Evolutionary conservation across 768 basidiomycete species (phyloP), one percentile per base, ranked within the genome.

Genomic region (Lentinula sp.): DNA sequence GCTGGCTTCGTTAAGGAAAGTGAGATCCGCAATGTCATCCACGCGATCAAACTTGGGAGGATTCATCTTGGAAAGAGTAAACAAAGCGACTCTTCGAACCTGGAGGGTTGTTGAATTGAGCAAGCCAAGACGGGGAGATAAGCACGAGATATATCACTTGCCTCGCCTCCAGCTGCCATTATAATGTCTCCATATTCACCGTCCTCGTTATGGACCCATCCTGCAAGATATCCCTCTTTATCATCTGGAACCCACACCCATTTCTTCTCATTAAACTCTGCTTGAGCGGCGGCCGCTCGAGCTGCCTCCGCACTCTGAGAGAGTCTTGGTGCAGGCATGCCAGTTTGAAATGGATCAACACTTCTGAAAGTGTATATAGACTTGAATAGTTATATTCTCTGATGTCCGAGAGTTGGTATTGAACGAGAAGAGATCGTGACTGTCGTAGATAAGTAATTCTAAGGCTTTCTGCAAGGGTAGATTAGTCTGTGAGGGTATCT

Each of bases 171-270:
- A 3, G 87, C 80, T 42, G 91, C 89, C 80, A 96, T 85, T 45
- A 95, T 79, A 15, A 98, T 89, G 66, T 95, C 87, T 2, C 87
- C 93, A 15, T 82, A 74, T 63, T 94, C 92, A 31, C 86, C 88
- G 57, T 93, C 88, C 70, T 95, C 94, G 64, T 84, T 86, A 62
- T 92, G 83, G 28, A 98, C 90, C 93, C 93, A 96, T 60, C 94
- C 95, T 49, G 94, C 89, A 52, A 96, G 84, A 73, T 98, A 98
- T 0, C 96, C 96, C 65, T 95, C 90, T 70, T 83, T 85, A 61
- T 88, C 84, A 73, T 98, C 95, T 2, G 94, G 93, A 28, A 95
- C 89, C 96, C 96, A 98, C 5, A 98, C 94, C 91, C 95, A 96
- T 78, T 88, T 92, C 88, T 95, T 97, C 81, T 94, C 93, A 71